These are phyloP conservation scores for Melanomma pulvis-pyrius DNA, from an alignment of 495 filamentous ascomycete species.

Conservation along the genomic window DNA sequence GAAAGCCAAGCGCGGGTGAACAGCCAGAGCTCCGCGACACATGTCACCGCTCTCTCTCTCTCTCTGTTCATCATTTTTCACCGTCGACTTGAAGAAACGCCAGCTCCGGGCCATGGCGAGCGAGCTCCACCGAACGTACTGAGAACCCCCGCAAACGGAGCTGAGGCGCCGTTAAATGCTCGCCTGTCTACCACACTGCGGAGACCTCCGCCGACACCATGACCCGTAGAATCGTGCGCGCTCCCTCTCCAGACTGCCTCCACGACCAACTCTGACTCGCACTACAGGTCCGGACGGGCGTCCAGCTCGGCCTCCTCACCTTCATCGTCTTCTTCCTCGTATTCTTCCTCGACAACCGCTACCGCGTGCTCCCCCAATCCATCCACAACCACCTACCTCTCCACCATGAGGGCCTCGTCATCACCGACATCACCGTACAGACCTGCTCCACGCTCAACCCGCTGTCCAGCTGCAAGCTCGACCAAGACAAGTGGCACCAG, in stretches of 20 bases:
- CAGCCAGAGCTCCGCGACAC: neutral
- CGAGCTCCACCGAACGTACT: neutral
- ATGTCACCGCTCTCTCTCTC: neutral
- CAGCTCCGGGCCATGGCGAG: neutral
- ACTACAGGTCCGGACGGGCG: conserved; percentile 73
- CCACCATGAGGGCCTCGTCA: conserved; percentile 58
- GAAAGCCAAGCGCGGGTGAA: neutral
- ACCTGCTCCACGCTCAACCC: conserved; percentile 75
- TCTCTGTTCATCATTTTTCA: no score
- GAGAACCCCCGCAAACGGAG: neutral
- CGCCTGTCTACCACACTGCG: neutral
- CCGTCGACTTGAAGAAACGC: neutral
- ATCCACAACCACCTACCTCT: conserved; percentile 58
- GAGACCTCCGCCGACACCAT: conserved; percentile 35
- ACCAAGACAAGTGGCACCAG: conserved; percentile 75
- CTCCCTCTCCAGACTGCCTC: neutral
- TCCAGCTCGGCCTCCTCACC: conserved; percentile 74
- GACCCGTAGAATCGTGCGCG: conserved; percentile 52
- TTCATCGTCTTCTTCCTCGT: conserved; percentile 62
- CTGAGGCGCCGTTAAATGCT: neutral
- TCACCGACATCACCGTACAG: conserved; percentile 87
- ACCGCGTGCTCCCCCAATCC: conserved; percentile 56
- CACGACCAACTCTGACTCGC: conserved; percentile 24
- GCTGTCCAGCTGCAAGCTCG: conserved; percentile 77
- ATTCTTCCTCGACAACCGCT: conserved; percentile 50